Evolutionary conservation across 805 yeast species (phyloP).

Genomic region (Yarrowia bubula): DNA sequence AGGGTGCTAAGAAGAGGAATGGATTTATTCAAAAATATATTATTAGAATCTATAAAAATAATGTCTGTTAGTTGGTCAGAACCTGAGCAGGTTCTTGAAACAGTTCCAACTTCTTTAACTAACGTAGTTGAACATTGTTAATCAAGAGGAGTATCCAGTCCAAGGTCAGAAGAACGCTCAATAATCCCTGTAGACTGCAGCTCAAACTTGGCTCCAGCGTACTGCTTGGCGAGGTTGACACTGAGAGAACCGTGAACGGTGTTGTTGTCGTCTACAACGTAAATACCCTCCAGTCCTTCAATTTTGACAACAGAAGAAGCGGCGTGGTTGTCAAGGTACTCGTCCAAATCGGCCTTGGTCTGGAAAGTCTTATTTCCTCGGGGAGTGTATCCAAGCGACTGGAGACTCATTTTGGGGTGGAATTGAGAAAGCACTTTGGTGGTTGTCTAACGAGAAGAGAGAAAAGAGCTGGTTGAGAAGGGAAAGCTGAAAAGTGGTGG

Average conservation of each 20-base stretch:
- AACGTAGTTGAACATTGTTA: not conserved
- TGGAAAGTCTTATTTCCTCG: conserved; percentile 17
- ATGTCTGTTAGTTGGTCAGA: too few species aligned
- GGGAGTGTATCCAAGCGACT: conserved; percentile 17
- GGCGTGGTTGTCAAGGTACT: conserved; percentile 17
- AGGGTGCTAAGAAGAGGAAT: too few species aligned
- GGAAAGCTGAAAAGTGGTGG: not conserved
- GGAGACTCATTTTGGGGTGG: conserved; percentile 22
- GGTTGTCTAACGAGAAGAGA: not conserved
- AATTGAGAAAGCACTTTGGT: not conserved
- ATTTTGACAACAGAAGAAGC: conserved; percentile 10
- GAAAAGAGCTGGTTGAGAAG: not conserved
- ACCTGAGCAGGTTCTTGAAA: too few species aligned
- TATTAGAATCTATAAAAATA: not conserved
- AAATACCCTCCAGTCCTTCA: conserved; percentile 13
- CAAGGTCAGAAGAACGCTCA: not conserved
- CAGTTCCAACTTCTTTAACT: too few species aligned
- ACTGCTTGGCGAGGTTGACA: not conserved
- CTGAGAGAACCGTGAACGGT: conserved; percentile 6
- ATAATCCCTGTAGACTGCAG: not conserved
- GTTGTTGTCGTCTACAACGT: conserved; percentile 9
- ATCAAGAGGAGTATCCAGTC: conserved; percentile 17
- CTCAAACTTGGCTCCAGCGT: conserved; percentile 15
- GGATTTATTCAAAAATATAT: not conserved
- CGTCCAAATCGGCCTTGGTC: conserved; percentile 1